phyloP scores from a whole-genome alignment of 306 rosid species.

The Trifolium subterraneum region DNA sequence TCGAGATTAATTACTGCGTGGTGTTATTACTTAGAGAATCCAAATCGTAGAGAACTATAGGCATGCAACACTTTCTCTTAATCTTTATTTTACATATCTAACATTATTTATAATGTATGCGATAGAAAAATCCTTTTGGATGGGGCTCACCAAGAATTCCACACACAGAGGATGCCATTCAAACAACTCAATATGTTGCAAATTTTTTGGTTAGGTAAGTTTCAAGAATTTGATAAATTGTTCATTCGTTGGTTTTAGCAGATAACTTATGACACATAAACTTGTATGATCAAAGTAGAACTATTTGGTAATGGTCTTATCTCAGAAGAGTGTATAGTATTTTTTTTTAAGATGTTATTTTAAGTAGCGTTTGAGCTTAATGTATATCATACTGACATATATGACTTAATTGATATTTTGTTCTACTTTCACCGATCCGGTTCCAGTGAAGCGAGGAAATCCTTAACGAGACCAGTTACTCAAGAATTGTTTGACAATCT shows the following conservation, averaged over 20 bases:
- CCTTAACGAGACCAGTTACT: conserved; percentile 62
- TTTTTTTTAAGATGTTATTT: background rate
- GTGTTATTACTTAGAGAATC: background rate
- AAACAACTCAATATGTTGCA: conserved; percentile 71
- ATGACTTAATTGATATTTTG: conserved; percentile 20
- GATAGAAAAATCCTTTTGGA: conserved; percentile 89
- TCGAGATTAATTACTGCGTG: background rate
- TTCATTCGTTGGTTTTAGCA: background rate
- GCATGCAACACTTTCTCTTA: background rate
- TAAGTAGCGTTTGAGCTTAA: background rate
- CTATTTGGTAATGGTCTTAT: background rate
- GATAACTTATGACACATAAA: background rate
- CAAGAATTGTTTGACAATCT: conserved; percentile 68
- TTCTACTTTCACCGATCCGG: background rate
- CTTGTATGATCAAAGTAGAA: background rate
- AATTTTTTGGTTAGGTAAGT: conserved; percentile 86
- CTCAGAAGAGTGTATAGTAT: background rate
- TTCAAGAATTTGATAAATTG: background rate
- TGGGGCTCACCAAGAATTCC: conserved; percentile 75
- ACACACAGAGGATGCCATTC: conserved; percentile 86
- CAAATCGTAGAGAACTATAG: background rate
- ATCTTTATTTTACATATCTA: conserved; percentile 12
- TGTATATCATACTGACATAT: background rate
- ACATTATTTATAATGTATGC: conserved; percentile 30
- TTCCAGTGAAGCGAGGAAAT: conserved; percentile 89